Base-by-base conservation (phyloP, 805 yeast species). In the Hanseniaspora lachancei region DNA sequence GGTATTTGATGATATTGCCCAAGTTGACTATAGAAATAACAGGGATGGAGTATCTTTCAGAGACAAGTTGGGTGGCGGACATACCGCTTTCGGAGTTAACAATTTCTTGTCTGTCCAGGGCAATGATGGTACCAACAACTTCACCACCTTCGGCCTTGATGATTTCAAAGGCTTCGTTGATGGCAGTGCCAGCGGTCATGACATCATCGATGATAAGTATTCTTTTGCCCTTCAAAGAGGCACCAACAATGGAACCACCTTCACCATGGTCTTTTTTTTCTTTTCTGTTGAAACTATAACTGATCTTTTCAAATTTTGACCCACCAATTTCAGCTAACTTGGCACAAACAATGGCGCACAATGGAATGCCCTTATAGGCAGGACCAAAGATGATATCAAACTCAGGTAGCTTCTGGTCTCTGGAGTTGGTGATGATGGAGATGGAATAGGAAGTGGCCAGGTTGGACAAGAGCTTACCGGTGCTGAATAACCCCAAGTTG, bases 141-240 rank as follows among this genome's bases (percentile, higher is more conserved):
- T 71, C 64, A 49, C 96, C 98, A 38, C 78, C 73, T 61, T 81
- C 91, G 27, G 71, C 70, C 5, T 64, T 70, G 62, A 93, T 88
- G 64, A 93, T 84, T 49, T 77, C 80, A 63, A 86, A 85, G 0
- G 97, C 97, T 72, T 93, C 97, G 63, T 85, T 85, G 67, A 89
- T 89, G 50, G 98, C 97, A 58, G 97, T 93, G 42, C 98, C 98
- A 1, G 97, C 97, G 58, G 97, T 91, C 82, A 91, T 89, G 44
- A 93, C 97, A 65, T 91, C 98, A 69, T 93, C 98, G 59, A 91
- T 88, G 63, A 93, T 86, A 63, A 93, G 73, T 24, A 91, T 79
- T 58, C 77, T 77, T 69, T 89, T 84, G 49, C 78, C 85, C 58
- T 77, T 76, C 63, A 91, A 77, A 6, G 79, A 70, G 47, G 85